These are phyloP conservation scores for Aspergillus transmontanensis DNA, from an alignment of 2,329 filamentous ascomycete species.

Conservation along the genomic window DNA sequence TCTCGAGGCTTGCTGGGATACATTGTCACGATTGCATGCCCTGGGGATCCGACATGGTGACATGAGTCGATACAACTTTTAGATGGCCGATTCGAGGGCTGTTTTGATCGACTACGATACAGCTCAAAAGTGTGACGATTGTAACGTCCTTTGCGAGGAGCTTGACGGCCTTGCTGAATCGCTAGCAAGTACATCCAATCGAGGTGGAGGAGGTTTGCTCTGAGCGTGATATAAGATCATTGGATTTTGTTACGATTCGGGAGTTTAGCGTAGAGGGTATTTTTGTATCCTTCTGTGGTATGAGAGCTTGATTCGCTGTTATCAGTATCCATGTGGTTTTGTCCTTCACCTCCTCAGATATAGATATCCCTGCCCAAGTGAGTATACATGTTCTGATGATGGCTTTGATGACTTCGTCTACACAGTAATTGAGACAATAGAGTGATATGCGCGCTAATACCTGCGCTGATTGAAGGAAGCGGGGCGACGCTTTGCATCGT, in stretches of 20 bases:
- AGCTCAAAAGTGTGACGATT: constrained; percentile 27
- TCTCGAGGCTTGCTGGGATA: constrained; percentile 22
- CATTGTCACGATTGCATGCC: constrained; percentile 26
- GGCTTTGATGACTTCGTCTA: no score
- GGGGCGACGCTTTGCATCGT: no score
- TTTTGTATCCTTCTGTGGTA: neutral
- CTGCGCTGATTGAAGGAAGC: no score
- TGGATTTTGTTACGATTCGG: neutral
- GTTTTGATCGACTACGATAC: constrained; percentile 33
- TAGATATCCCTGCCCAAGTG: no score
- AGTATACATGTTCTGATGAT: no score
- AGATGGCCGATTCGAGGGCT: constrained; percentile 23
- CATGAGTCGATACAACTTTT: constrained; percentile 33
- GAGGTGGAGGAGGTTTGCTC: neutral
- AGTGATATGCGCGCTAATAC: no score
- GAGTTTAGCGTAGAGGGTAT: neutral
- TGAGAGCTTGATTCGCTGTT: neutral
- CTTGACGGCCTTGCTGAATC: constrained; percentile 17
- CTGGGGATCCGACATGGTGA: constrained; percentile 31
- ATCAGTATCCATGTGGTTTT: neutral
- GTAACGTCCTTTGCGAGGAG: constrained; percentile 19
- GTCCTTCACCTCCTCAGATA: no score
- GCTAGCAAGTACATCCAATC: neutral
- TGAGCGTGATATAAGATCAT: neutral
- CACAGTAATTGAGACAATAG: no score